These are phyloP conservation scores for Pseudogymnoascus sp. DNA, from an alignment of 2,329 filamentous ascomycete species.

Conservation along the genomic window DNA sequence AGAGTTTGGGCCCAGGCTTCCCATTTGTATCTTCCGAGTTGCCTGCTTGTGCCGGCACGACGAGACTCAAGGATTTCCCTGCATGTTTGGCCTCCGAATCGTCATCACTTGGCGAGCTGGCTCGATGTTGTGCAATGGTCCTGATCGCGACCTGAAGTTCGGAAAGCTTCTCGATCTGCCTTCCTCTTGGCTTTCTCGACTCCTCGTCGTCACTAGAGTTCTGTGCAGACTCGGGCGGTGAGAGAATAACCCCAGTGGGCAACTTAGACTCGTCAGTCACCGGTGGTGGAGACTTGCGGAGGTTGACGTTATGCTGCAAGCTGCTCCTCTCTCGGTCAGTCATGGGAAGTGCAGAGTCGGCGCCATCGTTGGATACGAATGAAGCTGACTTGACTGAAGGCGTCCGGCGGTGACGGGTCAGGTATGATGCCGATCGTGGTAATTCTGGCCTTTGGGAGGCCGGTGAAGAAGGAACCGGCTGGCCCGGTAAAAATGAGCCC, in stretches of 20 bases:
- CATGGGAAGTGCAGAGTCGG: conserved; percentile 21
- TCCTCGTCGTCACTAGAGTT: conserved; percentile 80
- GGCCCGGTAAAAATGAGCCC: conserved; percentile 40
- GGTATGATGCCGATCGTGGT: conserved; percentile 58
- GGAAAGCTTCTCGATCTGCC: conserved; percentile 26
- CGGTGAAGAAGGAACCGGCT: conserved; percentile 32
- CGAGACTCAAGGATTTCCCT: conserved; percentile 23
- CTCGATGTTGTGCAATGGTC: conserved; percentile 61
- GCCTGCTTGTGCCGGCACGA: conserved; percentile 30
- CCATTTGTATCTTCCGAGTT: conserved; percentile 23
- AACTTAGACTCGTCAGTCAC: conserved; percentile 64
- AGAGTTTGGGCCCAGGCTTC: background rate
- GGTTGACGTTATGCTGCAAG: conserved; percentile 43
- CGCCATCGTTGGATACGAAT: conserved; percentile 20
- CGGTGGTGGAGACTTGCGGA: conserved; percentile 79
- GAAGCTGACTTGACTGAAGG: conserved; percentile 35
- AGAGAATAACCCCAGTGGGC: conserved; percentile 77
- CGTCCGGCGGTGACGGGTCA: conserved; percentile 55
- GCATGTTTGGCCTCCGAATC: conserved; percentile 17
- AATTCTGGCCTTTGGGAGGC: conserved; percentile 40
- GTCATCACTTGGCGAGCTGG: conserved; percentile 42
- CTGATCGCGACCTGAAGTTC: conserved; percentile 78
- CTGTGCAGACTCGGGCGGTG: conserved; percentile 76
- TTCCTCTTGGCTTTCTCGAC: conserved; percentile 32
- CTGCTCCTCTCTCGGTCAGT: conserved; percentile 22